Evolutionary conservation across 2,329 filamentous ascomycete species (phyloP).

Genomic region (Fragosphaeria purpurea): DNA sequence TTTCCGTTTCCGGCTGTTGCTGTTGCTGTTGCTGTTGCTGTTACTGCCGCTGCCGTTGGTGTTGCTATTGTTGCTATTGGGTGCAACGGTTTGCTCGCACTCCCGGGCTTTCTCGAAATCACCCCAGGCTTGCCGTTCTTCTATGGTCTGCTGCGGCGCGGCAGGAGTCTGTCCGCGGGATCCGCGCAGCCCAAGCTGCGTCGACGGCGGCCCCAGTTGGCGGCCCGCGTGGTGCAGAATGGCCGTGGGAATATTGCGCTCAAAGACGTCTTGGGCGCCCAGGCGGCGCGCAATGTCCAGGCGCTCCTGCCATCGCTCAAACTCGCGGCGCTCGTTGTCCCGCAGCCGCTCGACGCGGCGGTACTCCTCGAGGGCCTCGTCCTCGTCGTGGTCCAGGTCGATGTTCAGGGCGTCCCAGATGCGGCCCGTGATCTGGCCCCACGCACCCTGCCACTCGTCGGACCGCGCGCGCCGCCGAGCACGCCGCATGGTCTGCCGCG

Average conservation of each 20-base stretch:
- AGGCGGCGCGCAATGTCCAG: conserved; percentile 72
- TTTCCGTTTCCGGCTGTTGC: conserved; percentile 61
- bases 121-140: conserved; percentile 81
- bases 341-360: conserved; percentile 42
- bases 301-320: conserved; percentile 71
- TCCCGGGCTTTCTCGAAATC: conserved; percentile 79
- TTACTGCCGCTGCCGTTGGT: no score
- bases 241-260: conserved; percentile 44
- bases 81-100: conserved; percentile 37
- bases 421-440: conserved; percentile 53
- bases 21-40: no score
- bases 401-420: conserved; percentile 60
- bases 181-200: not conserved
- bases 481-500: conserved; percentile 46
- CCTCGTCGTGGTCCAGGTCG: conserved; percentile 79
- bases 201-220: conserved; percentile 24
- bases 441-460: conserved; percentile 82
- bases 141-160: conserved; percentile 55
- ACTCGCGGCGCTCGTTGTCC: conserved; percentile 46
- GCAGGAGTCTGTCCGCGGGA: conserved; percentile 39
- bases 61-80: conserved; percentile 20
- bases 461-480: conserved; percentile 55
- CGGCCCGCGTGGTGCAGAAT: conserved; percentile 51
- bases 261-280: conserved; percentile 64
- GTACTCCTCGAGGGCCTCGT: conserved; percentile 44